These are phyloP conservation scores for Trichoderma afroharzianum DNA, from an alignment of 2,329 filamentous ascomycete species.

Conservation along the genomic window DNA sequence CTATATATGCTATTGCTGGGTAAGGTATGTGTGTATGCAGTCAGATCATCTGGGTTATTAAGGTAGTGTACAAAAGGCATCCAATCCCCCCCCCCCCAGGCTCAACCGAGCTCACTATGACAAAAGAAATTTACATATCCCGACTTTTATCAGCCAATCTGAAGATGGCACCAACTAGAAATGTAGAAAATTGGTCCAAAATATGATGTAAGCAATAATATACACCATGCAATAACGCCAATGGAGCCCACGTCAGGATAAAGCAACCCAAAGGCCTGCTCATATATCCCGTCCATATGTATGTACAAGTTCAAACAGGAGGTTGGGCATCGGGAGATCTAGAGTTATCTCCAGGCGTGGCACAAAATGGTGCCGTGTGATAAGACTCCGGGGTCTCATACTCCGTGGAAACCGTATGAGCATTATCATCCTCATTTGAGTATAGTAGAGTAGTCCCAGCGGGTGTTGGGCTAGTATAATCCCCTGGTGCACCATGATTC, in stretches of 20 bases:
- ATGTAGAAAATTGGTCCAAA: background rate
- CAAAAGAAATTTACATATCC: background rate
- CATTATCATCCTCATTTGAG: background rate
- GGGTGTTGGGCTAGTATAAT: accelerated
- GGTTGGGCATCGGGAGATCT: background rate
- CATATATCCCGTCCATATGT: background rate
- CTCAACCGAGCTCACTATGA: background rate
- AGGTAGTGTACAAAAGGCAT: background rate
- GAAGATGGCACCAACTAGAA: background rate
- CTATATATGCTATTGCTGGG: background rate
- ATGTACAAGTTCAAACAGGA: background rate
- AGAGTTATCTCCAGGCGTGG: background rate
- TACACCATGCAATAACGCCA: too few species aligned
- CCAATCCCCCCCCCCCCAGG: background rate
- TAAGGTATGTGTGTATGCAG: background rate
- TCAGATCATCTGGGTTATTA: background rate
- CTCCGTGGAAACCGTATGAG: background rate
- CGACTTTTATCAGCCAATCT: background rate
- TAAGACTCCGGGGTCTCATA: background rate
- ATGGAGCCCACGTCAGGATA: background rate
- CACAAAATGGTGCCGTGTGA: too few species aligned
- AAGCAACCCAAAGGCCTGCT: background rate
- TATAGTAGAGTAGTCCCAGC: background rate
- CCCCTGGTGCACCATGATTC: background rate
- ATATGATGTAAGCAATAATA: background rate